Evolutionary conservation across 2,329 filamentous ascomycete genomes (phyloP), one percentile per base, ranked within the genome.

Genomic region (Fusarium keratoplasticum): DNA sequence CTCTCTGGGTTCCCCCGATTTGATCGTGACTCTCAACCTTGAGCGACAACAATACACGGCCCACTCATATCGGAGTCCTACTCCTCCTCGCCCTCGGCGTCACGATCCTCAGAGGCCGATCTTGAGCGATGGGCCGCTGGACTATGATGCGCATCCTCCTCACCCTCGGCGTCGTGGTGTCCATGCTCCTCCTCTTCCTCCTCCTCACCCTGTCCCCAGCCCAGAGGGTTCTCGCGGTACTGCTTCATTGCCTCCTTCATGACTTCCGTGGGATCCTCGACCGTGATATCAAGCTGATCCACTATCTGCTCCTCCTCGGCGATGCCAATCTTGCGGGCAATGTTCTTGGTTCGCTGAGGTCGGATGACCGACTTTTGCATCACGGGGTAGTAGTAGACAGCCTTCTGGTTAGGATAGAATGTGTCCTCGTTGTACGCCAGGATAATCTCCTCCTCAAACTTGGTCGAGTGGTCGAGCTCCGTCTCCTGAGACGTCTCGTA

Each of bases 341-440:
- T 91, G 78, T 90, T 90, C 85, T 89, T 91, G 70, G 86, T 88
- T 67, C 91, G 87, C 81, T 91, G 90, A 33, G 89, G 90, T 52
- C 90, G 86, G 76, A 93, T 89, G 25, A 86, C 86, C 55, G 87
- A 89, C 63, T 89, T 88, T 81, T 92, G 90, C 82, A 93, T 89
- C 71, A 93, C 86, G 5, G 91, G 91, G 76, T 93, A 93, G 82
- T 92, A 93, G 81, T 91, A 92, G 14, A 88, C 89, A 8, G 87
- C 91, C 80, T 89, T 89, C 72, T 89, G 86, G 65, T 83, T 81
- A 60, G 86, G 86, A 71, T 87, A 85, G 58, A 82, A 77, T 27
- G 82, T 86, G 71, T 88, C 87, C 71, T 90, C 87, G 75, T 89
- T 87, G 77, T 88, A 87, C 4, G 89, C 86, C 31, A 93, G 82